Evolutionary conservation across 192 early-diverging fungal genomes (phyloP).

Genomic region (Mortierella alpina): DNA sequence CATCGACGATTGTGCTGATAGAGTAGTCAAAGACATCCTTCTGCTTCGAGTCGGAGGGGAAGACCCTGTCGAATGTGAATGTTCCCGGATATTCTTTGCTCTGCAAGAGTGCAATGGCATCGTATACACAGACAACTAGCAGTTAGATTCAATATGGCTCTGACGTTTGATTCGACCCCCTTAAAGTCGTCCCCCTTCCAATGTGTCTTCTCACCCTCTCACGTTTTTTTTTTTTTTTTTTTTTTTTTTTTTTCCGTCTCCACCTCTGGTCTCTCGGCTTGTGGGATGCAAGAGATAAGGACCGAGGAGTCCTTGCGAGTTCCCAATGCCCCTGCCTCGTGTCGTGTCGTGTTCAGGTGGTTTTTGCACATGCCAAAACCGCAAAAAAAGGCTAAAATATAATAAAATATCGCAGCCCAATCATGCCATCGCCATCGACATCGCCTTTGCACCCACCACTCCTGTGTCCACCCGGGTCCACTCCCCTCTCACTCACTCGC

Average conservation of each 20-base stretch:
- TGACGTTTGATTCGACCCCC: neutral
- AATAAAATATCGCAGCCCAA: neutral
- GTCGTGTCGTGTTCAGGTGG: neutral
- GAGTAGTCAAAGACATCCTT: slow-evolving; percentile 91
- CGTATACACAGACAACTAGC: neutral
- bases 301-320: too few relatives aligned
- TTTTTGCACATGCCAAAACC: slow-evolving; percentile 42
- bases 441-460: neutral
- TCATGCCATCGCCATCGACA: slow-evolving; percentile 5
- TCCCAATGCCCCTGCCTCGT: too few relatives aligned
- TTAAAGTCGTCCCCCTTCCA: slow-evolving; percentile 14
- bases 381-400: neutral
- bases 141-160: too few relatives aligned
- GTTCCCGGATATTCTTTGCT: slow-evolving; percentile 73
- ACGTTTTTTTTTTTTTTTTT: slow-evolving; percentile 12
- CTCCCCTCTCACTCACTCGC: neutral
- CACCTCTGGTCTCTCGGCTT: neutral
- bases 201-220: neutral
- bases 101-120: slow-evolving; percentile 16
- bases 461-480: neutral
- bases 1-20: slow-evolving; percentile 91
- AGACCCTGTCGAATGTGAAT: slow-evolving; percentile 94
- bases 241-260: neutral
- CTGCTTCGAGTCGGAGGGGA: slow-evolving; percentile 87
- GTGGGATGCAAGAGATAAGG: slow-evolving; percentile 1